phyloP scores from a whole-genome alignment of 1,284 basidiomycete genomes.

The Polyporus tsugae region DNA sequence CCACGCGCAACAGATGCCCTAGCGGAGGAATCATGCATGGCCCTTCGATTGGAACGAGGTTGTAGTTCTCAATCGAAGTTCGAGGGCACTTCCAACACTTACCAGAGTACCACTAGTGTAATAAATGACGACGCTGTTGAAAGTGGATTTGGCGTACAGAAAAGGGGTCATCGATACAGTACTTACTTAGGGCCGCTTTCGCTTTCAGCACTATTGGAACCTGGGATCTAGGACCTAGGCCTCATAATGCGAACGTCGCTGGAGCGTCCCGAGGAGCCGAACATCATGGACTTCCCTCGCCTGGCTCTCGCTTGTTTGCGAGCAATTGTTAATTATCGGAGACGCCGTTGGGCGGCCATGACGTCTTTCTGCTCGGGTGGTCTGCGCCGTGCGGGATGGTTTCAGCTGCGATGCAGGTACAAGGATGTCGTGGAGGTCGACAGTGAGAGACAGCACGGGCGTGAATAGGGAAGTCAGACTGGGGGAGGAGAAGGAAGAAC shows the following conservation, averaged over 20 bases:
- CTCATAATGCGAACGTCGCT: background rate
- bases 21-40: background rate
- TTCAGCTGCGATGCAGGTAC: background rate
- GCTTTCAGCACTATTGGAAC: background rate
- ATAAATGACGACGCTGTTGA: background rate
- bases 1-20: background rate
- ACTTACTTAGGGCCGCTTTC: background rate
- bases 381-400: background rate
- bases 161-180: background rate
- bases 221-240: background rate
- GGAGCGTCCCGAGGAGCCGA: conserved; percentile 1
- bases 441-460: conserved; percentile 14
- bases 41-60: background rate
- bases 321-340: conserved; percentile 3
- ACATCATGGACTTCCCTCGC: background rate
- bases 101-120: background rate
- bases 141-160: background rate
- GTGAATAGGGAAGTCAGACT: conserved; percentile 10
- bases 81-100: background rate
- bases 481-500: conserved; percentile 9
- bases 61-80: background rate
- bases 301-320: background rate
- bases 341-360: background rate
- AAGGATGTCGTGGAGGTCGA: background rate
- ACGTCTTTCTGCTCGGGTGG: background rate